These are phyloP conservation scores for Penicillium egyptiacum DNA, from an alignment of 495 filamentous ascomycete species.

Conservation along the genomic window DNA sequence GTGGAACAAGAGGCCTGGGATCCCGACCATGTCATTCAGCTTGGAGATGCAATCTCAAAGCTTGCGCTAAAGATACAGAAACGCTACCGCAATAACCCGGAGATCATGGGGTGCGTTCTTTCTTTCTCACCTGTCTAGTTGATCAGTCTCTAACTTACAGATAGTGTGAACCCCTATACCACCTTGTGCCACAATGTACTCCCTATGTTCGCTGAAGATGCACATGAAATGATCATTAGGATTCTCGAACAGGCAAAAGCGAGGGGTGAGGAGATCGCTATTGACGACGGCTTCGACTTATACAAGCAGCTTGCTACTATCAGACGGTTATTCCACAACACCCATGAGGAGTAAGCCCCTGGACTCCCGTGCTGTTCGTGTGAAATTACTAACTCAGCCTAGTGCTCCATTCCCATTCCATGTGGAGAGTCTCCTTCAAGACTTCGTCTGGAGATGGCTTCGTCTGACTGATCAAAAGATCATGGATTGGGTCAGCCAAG, in stretches of 20 bases:
- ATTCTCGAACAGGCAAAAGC: slow-evolving; percentile 71
- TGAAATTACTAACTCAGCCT: slow-evolving; percentile 3
- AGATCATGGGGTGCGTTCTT: slow-evolving; percentile 72
- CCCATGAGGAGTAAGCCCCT: slow-evolving; percentile 60
- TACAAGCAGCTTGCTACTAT: slow-evolving; percentile 86
- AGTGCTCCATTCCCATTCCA: slow-evolving; percentile 71
- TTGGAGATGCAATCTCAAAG: slow-evolving; percentile 80
- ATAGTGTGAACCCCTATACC: slow-evolving; percentile 70
- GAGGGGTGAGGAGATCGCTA: slow-evolving; percentile 69
- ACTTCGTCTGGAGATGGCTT: slow-evolving; percentile 97
- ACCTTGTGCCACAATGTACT: slow-evolving; percentile 81
- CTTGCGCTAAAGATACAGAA: slow-evolving; percentile 86
- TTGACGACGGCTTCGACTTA: slow-evolving; percentile 91
- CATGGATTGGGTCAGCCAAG: slow-evolving; percentile 81
- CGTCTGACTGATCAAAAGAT: slow-evolving; percentile 74
- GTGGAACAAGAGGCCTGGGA: slow-evolving; percentile 76
- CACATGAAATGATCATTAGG: slow-evolving; percentile 73
- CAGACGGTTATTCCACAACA: slow-evolving; percentile 70
- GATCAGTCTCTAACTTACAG: slow-evolving; percentile 24
- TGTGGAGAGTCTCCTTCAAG: slow-evolving; percentile 79
- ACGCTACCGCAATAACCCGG: slow-evolving; percentile 82
- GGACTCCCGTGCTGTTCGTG: background rate
- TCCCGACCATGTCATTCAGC: slow-evolving; percentile 79
- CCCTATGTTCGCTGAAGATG: slow-evolving; percentile 86
- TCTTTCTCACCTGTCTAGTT: slow-evolving; percentile 1